Evolutionary conservation across 129 eudicot species (phyloP).

Genomic region (Arctium lappa): DNA sequence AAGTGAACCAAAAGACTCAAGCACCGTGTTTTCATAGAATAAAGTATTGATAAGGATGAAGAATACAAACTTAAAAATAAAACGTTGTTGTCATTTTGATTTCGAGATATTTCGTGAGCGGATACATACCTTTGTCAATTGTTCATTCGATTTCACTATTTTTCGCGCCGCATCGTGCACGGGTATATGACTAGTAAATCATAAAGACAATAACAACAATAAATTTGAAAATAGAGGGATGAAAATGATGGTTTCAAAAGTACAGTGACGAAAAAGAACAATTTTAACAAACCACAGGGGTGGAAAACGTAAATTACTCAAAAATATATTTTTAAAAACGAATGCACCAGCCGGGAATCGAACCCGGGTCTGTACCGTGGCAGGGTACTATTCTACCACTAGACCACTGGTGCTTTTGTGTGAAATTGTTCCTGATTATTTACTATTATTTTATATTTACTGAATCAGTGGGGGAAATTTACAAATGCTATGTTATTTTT

Average conservation of each 20-base stretch:
- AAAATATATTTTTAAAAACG: neutral
- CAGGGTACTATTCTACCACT: constrained; percentile 99
- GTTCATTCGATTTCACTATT: too few relatives aligned
- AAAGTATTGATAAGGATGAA: too few relatives aligned
- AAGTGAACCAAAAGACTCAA: too few relatives aligned
- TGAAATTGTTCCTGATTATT: neutral
- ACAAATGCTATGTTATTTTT: too few relatives aligned
- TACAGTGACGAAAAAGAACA: neutral
- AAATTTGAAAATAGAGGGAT: neutral
- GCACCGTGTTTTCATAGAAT: too few relatives aligned
- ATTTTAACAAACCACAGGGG: neutral
- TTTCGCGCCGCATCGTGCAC: too few relatives aligned
- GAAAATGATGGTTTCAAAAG: neutral
- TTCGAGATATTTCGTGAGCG: too few relatives aligned
- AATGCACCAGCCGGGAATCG: constrained; percentile 96
- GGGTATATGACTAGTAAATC: too few relatives aligned
- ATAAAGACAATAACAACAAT: too few relatives aligned
- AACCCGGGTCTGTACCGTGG: constrained; percentile 99
- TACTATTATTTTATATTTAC: neutral
- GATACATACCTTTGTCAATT: too few relatives aligned
- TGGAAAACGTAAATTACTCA: neutral
- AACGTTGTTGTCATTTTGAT: too few relatives aligned
- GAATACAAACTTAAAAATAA: too few relatives aligned
- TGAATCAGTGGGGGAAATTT: neutral
- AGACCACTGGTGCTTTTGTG: constrained; percentile 86